Conservation (phyloP, 139 green algal species). For the Chlorella sp. region DNA sequence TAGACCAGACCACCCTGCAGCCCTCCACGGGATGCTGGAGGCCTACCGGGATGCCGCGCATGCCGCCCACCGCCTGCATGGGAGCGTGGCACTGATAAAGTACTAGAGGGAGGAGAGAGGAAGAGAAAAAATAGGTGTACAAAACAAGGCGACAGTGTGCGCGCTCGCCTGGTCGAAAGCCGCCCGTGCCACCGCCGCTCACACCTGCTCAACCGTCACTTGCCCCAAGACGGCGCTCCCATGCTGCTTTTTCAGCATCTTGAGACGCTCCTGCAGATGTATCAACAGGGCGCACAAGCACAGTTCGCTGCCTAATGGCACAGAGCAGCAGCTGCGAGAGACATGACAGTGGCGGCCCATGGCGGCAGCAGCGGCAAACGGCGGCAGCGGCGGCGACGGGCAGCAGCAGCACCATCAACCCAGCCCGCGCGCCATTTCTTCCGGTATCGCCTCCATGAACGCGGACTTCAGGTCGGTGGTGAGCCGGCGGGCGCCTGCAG, state of each 20-base stretch:
- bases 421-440: constrained; percentile 58
- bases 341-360: too few relatives aligned
- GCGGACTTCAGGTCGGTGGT: constrained; percentile 61
- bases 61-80: constrained; percentile 85
- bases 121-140: too few relatives aligned
- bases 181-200: too few relatives aligned
- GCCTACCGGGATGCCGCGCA: constrained; percentile 92
- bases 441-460: constrained; percentile 70
- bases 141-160: too few relatives aligned
- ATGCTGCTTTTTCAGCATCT: constrained; percentile 83
- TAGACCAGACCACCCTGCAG: too few relatives aligned
- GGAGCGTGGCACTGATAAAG: too few relatives aligned
- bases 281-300: too few relatives aligned
- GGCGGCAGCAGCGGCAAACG: background rate
- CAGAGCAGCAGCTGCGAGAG: too few relatives aligned
- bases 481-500: constrained; percentile 11
- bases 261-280: constrained; percentile 88
- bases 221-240: constrained; percentile 81
- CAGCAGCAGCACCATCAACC: background rate
- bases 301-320: background rate
- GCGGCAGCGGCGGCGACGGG: too few relatives aligned
- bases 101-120: too few relatives aligned
- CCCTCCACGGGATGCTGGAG: too few relatives aligned
- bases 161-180: too few relatives aligned
- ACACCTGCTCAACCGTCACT: constrained; percentile 82